phyloP scores from a whole-genome alignment of 202 grass and related monocot species.

The Brachypodium distachyon region DNA sequence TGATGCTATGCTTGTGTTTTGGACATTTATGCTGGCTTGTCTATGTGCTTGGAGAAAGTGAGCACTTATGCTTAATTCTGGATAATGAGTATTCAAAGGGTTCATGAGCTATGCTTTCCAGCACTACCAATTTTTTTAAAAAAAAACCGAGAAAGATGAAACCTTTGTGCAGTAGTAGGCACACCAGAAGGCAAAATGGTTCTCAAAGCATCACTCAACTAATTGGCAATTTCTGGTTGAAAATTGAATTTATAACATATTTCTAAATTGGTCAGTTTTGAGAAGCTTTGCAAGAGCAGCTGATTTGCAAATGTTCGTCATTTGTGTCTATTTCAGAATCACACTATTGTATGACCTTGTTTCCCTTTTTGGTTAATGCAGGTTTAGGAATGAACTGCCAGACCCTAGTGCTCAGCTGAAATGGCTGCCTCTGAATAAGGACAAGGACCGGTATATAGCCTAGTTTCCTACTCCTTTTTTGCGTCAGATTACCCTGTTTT shows the following conservation, averaged over 20 bases:
- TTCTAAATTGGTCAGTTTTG: background rate
- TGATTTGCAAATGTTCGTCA: background rate
- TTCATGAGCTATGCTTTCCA: background rate
- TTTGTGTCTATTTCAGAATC: conserved; percentile 4
- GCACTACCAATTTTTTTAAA: background rate
- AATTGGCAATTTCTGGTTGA: background rate
- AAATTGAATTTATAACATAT: background rate
- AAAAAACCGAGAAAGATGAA: background rate
- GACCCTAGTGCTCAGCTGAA: conserved; percentile 80
- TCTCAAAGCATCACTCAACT: background rate
- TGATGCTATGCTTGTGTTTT: conserved; percentile 14
- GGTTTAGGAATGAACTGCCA: conserved; percentile 95
- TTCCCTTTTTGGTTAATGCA: conserved; percentile 29
- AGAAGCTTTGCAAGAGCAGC: background rate
- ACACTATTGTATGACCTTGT: conserved; percentile 5
- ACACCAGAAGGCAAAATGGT: background rate
- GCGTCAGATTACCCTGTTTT: background rate
- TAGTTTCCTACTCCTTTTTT: conserved; percentile 9
- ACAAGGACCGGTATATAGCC: conserved; percentile 76
- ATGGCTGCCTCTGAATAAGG: conserved; percentile 79
- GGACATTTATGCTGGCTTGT: background rate
- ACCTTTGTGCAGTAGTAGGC: background rate
- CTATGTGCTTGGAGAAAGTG: background rate
- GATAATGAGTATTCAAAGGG: background rate
- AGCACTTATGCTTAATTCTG: background rate